These are phyloP conservation scores for Clonostachys rhizophaga DNA, from an alignment of 2,329 filamentous ascomycete genomes.

Conservation along the genomic window DNA sequence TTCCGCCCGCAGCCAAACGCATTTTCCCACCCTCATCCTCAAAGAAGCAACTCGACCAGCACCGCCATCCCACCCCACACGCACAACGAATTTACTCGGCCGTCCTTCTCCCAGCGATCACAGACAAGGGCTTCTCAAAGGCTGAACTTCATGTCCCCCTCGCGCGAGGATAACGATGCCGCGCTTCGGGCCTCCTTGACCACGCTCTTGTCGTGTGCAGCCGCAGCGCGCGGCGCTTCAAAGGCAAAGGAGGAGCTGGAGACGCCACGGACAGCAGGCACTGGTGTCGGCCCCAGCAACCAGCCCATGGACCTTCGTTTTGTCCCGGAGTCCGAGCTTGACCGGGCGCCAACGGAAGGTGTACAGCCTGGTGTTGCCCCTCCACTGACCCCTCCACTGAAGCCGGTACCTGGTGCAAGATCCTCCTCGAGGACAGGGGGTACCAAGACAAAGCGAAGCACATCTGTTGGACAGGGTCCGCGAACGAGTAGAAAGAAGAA, in stretches of 20 bases:
- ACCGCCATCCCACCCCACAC: slow-evolving; percentile 42
- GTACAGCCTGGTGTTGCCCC: neutral
- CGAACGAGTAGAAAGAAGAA: slow-evolving; percentile 58
- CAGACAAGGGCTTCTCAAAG: slow-evolving; percentile 32
- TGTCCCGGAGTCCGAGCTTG: slow-evolving; percentile 55
- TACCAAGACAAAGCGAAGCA: slow-evolving; percentile 37
- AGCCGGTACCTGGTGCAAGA: slow-evolving; percentile 10
- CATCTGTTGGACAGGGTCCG: slow-evolving; percentile 29
- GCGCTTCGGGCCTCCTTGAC: slow-evolving; percentile 90
- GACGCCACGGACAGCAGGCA: slow-evolving; percentile 19
- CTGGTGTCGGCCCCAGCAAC: slow-evolving; percentile 36
- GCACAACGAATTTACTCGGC: slow-evolving; percentile 44
- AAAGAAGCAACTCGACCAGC: slow-evolving; percentile 42
- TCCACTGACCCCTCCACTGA: slow-evolving; percentile 11
- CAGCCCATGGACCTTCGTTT: slow-evolving; percentile 56
- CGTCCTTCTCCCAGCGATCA: slow-evolving; percentile 41
- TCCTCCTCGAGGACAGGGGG: slow-evolving; percentile 16
- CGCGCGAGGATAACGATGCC: slow-evolving; percentile 86
- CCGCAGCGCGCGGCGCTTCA: slow-evolving; percentile 76
- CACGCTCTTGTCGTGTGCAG: slow-evolving; percentile 90
- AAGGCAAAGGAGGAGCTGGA: slow-evolving; percentile 53
- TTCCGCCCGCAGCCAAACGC: slow-evolving; percentile 91
- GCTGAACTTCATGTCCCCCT: slow-evolving; percentile 63
- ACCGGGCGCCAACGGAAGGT: slow-evolving; percentile 8
- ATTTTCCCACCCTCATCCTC: slow-evolving; percentile 70